Percentiles rank a stretch among this genome's conserved stretches.
These are phyloP conservation scores for Areca catechu DNA, from an alignment of 176 grass and related monocot genomes.

Conservation along the genomic window DNA sequence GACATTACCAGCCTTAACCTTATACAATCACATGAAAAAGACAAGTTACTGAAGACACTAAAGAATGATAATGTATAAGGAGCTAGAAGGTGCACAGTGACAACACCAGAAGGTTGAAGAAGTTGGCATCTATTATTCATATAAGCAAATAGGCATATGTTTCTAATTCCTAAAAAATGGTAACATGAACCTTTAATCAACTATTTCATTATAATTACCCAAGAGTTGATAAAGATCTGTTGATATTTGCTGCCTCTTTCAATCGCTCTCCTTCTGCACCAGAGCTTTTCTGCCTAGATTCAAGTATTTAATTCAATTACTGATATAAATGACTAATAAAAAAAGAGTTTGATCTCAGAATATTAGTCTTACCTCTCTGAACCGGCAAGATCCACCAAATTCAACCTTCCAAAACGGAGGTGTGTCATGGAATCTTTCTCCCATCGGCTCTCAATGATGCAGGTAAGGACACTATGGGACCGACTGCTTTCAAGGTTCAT, in stretches of 20 bases:
- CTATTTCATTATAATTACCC: constrained; percentile 37
- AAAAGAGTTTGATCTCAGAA: background rate
- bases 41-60: too few species aligned
- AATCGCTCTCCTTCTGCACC: constrained; percentile 89
- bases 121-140: too few species aligned
- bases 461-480: constrained; percentile 91
- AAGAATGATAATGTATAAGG: too few species aligned
- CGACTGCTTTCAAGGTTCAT: constrained; percentile 95
- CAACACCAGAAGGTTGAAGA: too few species aligned
- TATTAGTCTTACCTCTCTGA: constrained; percentile 71
- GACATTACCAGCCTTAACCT: too few species aligned
- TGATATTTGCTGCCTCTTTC: constrained; percentile 97
- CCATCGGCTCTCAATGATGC: constrained; percentile 83
- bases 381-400: constrained; percentile 92
- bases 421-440: constrained; percentile 78
- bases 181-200: too few species aligned
- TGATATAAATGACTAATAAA: background rate
- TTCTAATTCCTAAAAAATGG: too few species aligned
- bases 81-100: too few species aligned
- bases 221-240: constrained; percentile 89
- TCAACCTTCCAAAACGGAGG: constrained; percentile 71
- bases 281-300: constrained; percentile 91
- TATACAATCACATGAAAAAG: too few species aligned
- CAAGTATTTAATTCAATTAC: background rate
- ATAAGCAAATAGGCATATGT: too few species aligned